A percentile compares a stretch with the other conserved stretches of the same genome.
These are phyloP conservation scores for Phialemoniopsis sp. DNA, from an alignment of 2,329 filamentous ascomycete species.

Conservation along the genomic window DNA sequence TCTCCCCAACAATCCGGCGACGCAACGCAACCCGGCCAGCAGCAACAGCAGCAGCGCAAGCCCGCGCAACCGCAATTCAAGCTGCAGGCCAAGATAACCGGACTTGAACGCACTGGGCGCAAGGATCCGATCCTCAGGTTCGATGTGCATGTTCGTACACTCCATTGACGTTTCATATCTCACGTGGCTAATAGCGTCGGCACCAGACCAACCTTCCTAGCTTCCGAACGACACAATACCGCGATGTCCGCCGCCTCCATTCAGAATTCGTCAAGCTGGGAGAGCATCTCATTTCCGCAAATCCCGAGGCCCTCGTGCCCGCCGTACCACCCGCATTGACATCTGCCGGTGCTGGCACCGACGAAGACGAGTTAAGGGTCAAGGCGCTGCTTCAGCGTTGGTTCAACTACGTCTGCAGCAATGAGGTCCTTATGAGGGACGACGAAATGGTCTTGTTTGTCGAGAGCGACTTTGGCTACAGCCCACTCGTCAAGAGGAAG, in stretches of 20 bases:
- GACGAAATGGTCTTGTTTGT: conserved; percentile 98
- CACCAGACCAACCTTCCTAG: conserved; percentile 93
- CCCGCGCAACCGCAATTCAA: conserved; percentile 68
- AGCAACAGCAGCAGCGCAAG: conserved; percentile 36
- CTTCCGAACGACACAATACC: conserved; percentile 96
- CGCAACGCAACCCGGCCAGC: conserved; percentile 20
- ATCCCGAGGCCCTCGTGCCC: conserved; percentile 90
- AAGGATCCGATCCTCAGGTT: conserved; percentile 95
- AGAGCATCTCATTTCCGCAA: conserved; percentile 94
- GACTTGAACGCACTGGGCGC: conserved; percentile 85
- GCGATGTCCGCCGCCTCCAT: conserved; percentile 91
- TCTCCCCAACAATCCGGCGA: conserved; percentile 12
- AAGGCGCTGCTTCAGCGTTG: conserved; percentile 89
- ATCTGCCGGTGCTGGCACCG: conserved; percentile 89
- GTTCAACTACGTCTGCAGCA: conserved; percentile 90
- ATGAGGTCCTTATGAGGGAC: conserved; percentile 88
- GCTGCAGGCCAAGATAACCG: conserved; percentile 92
- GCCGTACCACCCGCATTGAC: conserved; percentile 94
- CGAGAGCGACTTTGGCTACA: conserved; percentile 98
- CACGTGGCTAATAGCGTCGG: conserved; percentile 15
- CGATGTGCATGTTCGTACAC: conserved; percentile 79
- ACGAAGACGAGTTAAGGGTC: conserved; percentile 88
- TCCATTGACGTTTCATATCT: neutral
- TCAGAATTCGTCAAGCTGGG: conserved; percentile 96
- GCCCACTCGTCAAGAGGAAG: conserved; percentile 90